Evolutionary conservation across 768 basidiomycete genomes (phyloP).

Genomic region (Pisolithus marmoratus): DNA sequence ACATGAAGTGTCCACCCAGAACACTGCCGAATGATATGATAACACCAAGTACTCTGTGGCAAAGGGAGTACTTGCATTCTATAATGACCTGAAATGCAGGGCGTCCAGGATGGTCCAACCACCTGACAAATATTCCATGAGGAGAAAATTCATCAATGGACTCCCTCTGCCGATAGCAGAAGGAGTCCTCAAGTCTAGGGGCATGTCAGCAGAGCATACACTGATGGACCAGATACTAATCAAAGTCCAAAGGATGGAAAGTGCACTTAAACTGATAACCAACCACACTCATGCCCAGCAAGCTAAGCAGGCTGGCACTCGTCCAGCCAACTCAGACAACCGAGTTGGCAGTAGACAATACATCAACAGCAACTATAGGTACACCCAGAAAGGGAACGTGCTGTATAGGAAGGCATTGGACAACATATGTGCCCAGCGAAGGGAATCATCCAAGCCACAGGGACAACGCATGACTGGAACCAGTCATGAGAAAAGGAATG

Average conservation of each 20-base stretch:
- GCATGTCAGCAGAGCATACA: not conserved
- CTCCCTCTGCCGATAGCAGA: not conserved
- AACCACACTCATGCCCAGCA: no score
- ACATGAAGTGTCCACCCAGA: not conserved
- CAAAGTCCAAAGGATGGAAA: not conserved
- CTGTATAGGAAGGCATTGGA: not conserved
- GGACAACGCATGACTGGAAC: not conserved
- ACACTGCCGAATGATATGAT: not conserved
- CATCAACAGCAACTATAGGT: not conserved
- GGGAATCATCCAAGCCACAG: not conserved
- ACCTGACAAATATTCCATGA: slow-evolving; percentile 1
- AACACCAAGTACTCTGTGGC: not conserved
- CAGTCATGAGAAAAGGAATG: no score
- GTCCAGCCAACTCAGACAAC: no score
- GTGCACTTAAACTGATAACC: not conserved
- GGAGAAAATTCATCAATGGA: not conserved
- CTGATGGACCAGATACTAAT: not conserved
- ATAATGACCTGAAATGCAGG: not conserved
- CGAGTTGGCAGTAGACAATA: no score
- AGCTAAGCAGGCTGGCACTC: no score
- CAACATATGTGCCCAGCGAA: no score
- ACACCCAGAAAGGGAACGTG: not conserved
- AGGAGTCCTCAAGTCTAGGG: not conserved
- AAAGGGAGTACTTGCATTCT: not conserved
- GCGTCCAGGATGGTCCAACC: not conserved